A percentile compares a stretch with the other conserved stretches of the same genome.
phyloP scores from a whole-genome alignment of 179 eudicot species.

The Spinacia oleracea region DNA sequence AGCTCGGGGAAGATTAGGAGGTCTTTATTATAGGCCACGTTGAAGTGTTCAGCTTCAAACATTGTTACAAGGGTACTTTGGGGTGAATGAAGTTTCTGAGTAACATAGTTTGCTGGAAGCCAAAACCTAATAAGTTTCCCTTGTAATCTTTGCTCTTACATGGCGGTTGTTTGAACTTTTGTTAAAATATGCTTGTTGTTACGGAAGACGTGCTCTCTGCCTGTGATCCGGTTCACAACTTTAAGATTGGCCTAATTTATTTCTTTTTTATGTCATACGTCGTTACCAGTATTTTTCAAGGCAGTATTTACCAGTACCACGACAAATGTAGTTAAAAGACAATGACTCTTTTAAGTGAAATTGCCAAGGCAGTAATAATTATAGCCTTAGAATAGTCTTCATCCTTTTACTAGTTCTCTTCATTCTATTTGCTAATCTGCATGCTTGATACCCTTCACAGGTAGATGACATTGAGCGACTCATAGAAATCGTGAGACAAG shows the following conservation, averaged over 20 bases:
- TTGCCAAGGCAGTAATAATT: no score
- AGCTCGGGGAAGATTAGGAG: background rate
- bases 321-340: no score
- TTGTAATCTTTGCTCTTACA: background rate
- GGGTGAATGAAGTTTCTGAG: background rate
- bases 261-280: background rate
- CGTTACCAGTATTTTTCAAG: no score
- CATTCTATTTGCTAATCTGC: conserved; percentile 18
- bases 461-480: conserved; percentile 70
- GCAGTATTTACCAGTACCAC: no score
- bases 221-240: background rate
- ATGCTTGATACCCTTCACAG: conserved; percentile 34
- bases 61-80: background rate
- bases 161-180: background rate
- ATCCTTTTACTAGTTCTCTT: background rate
- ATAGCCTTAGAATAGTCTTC: background rate
- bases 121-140: background rate
- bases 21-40: background rate
- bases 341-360: no score
- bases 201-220: background rate
- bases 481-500: conserved; percentile 81
- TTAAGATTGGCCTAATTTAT: background rate
- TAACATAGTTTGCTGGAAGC: background rate
- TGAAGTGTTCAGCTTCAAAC: background rate
- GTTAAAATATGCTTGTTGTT: background rate